Percentiles rank a stretch among this genome's conserved stretches.
These are phyloP conservation scores for Crithidia thermophila DNA, from an alignment of 208 protist genomes.

Conservation along the genomic window DNA sequence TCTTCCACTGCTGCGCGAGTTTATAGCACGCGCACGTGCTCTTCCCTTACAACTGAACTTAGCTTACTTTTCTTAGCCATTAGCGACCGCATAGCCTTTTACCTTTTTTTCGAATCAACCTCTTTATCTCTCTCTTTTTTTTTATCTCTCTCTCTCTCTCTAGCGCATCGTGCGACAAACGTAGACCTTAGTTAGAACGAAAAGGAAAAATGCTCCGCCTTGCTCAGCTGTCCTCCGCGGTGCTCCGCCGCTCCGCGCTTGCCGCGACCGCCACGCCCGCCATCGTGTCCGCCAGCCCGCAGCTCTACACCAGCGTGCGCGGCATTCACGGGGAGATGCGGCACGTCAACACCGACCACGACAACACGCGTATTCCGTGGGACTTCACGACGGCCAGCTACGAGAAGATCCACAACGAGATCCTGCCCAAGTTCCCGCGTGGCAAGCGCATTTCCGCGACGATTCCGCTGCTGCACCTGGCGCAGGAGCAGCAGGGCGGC, in stretches of 20 bases:
- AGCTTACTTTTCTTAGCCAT: too few species aligned
- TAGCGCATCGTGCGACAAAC: background rate
- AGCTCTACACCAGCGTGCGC: conserved; percentile 9
- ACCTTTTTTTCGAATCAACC: background rate
- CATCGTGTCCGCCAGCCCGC: background rate
- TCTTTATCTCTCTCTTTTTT: conserved; percentile 14
- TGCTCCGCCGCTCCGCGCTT: background rate
- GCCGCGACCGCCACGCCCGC: background rate
- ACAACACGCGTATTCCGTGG: conserved; percentile 93
- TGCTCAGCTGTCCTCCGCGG: background rate
- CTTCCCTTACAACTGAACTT: too few species aligned
- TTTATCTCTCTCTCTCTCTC: conserved; percentile 13
- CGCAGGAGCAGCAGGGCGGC: conserved; percentile 90
- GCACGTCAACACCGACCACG: conserved; percentile 86
- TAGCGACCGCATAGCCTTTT: too few species aligned
- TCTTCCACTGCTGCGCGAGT: too few species aligned
- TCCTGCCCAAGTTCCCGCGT: conserved; percentile 93
- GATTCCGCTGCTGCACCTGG: conserved; percentile 92
- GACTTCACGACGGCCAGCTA: conserved; percentile 92
- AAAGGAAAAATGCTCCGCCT: background rate
- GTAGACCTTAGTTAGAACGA: background rate
- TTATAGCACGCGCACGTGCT: too few species aligned
- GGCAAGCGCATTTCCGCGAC: conserved; percentile 73
- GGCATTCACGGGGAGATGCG: conserved; percentile 84
- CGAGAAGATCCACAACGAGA: conserved; percentile 88